These are phyloP conservation scores for Magnolia officinalis DNA, from an alignment of 164 flowering plant species.

Conservation along the genomic window DNA sequence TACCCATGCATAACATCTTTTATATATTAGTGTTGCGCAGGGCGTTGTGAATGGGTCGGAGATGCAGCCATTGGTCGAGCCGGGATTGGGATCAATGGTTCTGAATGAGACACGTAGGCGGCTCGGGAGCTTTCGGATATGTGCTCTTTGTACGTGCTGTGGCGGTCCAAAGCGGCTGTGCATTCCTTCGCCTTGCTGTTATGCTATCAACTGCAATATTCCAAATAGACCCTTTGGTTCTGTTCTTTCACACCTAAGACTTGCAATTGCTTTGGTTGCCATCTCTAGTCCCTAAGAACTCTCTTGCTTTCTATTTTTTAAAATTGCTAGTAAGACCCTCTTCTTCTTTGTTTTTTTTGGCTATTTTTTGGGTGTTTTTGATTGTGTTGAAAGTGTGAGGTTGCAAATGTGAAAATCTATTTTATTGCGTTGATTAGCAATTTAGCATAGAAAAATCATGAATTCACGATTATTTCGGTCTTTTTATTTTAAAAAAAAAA, in stretches of 20 bases:
- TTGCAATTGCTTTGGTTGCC: constrained; percentile 93
- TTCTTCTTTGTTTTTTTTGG: neutral
- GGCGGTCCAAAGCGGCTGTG: constrained; percentile 73
- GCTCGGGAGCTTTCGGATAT: constrained; percentile 68
- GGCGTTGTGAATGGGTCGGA: constrained; percentile 9
- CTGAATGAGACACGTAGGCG: constrained; percentile 63
- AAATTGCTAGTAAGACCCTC: neutral
- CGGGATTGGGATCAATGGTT: constrained; percentile 32
- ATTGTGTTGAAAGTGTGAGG: neutral
- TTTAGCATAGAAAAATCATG: neutral
- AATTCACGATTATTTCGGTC: no score
- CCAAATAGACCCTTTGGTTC: constrained; percentile 91
- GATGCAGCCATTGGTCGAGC: constrained; percentile 63
- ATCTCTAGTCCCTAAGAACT: constrained; percentile 32
- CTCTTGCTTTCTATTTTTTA: neutral
- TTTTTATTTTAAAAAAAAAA: no score
- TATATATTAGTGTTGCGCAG: neutral
- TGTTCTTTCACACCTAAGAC: constrained; percentile 88
- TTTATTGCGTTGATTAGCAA: neutral
- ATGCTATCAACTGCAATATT: constrained; percentile 91
- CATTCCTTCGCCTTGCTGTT: constrained; percentile 86
- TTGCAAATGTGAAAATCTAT: neutral
- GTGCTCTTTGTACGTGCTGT: constrained; percentile 87
- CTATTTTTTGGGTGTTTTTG: constrained; percentile 3
- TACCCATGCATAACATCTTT: neutral